Conservation (phyloP, 495 filamentous ascomycete species). For the Penicillium ochrochloron region DNA sequence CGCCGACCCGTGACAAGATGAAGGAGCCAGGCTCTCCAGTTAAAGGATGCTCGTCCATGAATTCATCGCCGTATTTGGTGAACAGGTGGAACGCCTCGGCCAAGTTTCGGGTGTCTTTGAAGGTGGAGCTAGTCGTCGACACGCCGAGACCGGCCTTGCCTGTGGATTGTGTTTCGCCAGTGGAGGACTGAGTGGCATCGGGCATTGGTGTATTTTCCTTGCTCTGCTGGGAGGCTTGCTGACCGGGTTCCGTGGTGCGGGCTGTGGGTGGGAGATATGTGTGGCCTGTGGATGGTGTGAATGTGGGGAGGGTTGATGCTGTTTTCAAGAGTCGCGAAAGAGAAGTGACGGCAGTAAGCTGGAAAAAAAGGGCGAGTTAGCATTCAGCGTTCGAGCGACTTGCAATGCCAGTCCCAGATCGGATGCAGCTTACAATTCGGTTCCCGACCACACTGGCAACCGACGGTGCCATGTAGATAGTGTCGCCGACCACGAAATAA, state of each 20-base stretch:
- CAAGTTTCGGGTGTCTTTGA: conserved; percentile 58
- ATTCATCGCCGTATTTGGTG: conserved; percentile 72
- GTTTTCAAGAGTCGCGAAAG: conserved; percentile 70
- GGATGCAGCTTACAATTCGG: conserved; percentile 63
- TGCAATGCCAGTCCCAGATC: background rate
- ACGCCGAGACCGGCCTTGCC: conserved; percentile 44
- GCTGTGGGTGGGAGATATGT: conserved; percentile 64
- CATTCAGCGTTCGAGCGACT: conserved; percentile 24
- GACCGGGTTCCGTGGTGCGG: conserved; percentile 42
- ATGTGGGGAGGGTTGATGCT: conserved; percentile 66
- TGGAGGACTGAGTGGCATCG: conserved; percentile 38
- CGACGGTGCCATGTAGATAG: conserved; percentile 88
- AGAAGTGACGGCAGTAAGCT: conserved; percentile 65
- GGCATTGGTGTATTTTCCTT: conserved; percentile 68
- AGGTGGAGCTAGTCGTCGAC: conserved; percentile 34
- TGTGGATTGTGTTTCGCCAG: conserved; percentile 34
- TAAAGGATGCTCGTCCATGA: conserved; percentile 89
- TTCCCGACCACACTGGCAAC: conserved; percentile 76
- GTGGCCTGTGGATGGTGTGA: conserved; percentile 75
- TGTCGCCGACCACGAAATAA: conserved; percentile 84
- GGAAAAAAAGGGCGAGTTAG: conserved; percentile 43
- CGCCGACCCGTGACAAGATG: conserved; percentile 61
- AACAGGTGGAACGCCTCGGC: conserved; percentile 70
- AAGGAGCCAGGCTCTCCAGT: conserved; percentile 87
- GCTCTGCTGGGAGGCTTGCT: conserved; percentile 47